A percentile compares a stretch with the other conserved stretches of the same genome.
Conservation (phyloP, 192 early-diverging fungal species). For the Linnemannia zychae region DNA sequence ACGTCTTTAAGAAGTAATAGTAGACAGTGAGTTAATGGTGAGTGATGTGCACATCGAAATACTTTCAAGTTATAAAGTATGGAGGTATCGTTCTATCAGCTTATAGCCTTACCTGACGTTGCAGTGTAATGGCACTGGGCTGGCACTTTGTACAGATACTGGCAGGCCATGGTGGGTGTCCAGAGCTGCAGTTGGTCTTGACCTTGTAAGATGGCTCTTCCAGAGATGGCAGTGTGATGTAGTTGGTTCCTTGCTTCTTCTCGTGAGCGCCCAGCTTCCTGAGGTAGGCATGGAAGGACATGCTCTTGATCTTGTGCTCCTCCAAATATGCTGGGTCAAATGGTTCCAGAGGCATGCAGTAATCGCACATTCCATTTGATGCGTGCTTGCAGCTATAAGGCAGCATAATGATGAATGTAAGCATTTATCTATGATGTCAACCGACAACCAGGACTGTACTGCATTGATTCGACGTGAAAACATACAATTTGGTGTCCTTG, state of each 20-base stretch:
- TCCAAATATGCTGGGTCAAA: conserved; percentile 91
- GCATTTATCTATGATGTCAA: background rate
- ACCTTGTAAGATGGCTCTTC: conserved; percentile 89
- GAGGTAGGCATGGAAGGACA: conserved; percentile 95
- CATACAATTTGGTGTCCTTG: conserved; percentile 86
- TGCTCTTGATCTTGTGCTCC: conserved; percentile 95
- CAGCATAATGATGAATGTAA: background rate
- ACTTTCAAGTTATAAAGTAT: background rate
- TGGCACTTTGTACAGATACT: conserved; percentile 99
- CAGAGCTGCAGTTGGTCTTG: conserved; percentile 80
- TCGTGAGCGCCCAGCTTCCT: conserved; percentile 80
- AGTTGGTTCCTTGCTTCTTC: conserved; percentile 66
- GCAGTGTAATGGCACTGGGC: conserved; percentile 91
- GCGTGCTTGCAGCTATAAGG: conserved; percentile 83
- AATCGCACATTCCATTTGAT: conserved; percentile 90
- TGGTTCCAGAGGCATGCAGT: conserved; percentile 94
- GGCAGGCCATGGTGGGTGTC: conserved; percentile 91
- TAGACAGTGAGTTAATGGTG: background rate
- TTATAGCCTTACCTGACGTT: conserved; percentile 69
- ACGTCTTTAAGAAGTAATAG: conserved; percentile 65
- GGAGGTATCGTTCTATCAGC: background rate
- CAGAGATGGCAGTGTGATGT: conserved; percentile 82
- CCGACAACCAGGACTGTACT: background rate
- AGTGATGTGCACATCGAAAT: background rate
- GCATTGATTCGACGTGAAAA: background rate